phyloP scores from a whole-genome alignment of 352 stramenopile species.

The Stramenopiles sp. region DNA sequence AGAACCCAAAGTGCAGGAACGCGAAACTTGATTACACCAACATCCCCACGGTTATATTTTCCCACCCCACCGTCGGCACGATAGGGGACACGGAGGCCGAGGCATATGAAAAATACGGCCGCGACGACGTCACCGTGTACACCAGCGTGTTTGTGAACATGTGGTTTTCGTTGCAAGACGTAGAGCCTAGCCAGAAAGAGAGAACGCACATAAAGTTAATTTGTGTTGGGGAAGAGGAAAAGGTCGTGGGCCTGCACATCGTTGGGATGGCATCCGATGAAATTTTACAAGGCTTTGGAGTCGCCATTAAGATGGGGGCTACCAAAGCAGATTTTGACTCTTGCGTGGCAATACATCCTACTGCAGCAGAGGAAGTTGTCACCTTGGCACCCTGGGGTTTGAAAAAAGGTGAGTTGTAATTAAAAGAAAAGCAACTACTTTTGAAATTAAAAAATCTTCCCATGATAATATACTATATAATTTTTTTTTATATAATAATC shows the following conservation, averaged over 20 bases:
- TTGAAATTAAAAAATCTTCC: no score
- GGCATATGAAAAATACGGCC: constrained; percentile 57
- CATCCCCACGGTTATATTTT: constrained; percentile 75
- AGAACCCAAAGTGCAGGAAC: no score
- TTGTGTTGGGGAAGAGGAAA: constrained; percentile 53
- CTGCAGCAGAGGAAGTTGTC: not conserved
- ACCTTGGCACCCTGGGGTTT: no score
- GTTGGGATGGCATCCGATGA: constrained; percentile 90
- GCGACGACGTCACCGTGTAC: constrained; percentile 79
- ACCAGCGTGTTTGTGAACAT: constrained; percentile 83
- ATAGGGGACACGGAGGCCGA: constrained; percentile 88
- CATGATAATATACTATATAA: no score
- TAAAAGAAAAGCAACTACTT: no score
- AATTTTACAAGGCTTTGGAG: constrained; percentile 48
- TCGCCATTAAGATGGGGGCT: constrained; percentile 26
- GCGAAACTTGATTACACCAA: constrained; percentile 78
- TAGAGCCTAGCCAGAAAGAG: no score
- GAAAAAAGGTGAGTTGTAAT: no score
- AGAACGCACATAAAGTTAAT: constrained; percentile 90
- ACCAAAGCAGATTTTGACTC: constrained; percentile 21
- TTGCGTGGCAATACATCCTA: not conserved
- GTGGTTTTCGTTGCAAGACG: constrained; percentile 66
- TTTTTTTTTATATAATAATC: no score
- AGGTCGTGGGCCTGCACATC: constrained; percentile 91
- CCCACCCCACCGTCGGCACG: constrained; percentile 86